phyloP scores from a whole-genome alignment of 1,284 basidiomycete species.

The Cryptococcus sp. region DNA sequence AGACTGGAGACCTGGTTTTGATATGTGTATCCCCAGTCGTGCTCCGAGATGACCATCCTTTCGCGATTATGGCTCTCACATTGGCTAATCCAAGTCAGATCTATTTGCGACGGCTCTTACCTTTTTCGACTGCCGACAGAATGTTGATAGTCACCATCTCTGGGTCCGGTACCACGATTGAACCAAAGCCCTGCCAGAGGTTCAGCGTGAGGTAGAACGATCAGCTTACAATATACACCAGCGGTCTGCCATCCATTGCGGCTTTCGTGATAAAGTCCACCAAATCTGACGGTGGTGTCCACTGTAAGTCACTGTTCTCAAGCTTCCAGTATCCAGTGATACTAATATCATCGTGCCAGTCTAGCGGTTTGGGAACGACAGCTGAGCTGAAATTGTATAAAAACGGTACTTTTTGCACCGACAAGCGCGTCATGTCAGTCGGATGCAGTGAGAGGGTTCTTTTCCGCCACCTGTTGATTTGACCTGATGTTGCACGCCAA shows the following conservation, averaged over 20 bases:
- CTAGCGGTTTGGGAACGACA: slow-evolving; percentile 66
- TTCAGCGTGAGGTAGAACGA: no score
- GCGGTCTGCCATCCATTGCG: slow-evolving; percentile 55
- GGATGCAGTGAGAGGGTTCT: slow-evolving; percentile 55
- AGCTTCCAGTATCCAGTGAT: slow-evolving; percentile 59
- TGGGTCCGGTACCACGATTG: slow-evolving; percentile 68
- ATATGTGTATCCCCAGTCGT: slow-evolving; percentile 47
- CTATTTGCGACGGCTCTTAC: slow-evolving; percentile 36
- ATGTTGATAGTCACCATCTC: slow-evolving; percentile 61
- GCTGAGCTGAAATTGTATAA: slow-evolving; percentile 61
- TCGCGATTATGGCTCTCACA: slow-evolving; percentile 68
- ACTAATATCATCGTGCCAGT: slow-evolving; percentile 66
- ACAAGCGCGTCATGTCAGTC: slow-evolving; percentile 64
- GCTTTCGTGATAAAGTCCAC: slow-evolving; percentile 58
- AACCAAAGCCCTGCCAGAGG: slow-evolving; percentile 52
- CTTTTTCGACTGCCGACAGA: slow-evolving; percentile 61
- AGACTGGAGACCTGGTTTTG: slow-evolving; percentile 39
- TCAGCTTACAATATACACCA: slow-evolving; percentile 64
- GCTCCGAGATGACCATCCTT: slow-evolving; percentile 68
- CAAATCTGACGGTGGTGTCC: slow-evolving; percentile 57
- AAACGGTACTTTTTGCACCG: slow-evolving; percentile 64
- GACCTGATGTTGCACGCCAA: slow-evolving; percentile 66
- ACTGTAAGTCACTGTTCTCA: slow-evolving; percentile 58
- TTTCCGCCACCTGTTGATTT: slow-evolving; percentile 70
- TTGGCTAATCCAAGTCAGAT: slow-evolving; percentile 45